Conservation (phyloP, 1,139 yeast genomes). For the Kodamaea derodonti region DNA sequence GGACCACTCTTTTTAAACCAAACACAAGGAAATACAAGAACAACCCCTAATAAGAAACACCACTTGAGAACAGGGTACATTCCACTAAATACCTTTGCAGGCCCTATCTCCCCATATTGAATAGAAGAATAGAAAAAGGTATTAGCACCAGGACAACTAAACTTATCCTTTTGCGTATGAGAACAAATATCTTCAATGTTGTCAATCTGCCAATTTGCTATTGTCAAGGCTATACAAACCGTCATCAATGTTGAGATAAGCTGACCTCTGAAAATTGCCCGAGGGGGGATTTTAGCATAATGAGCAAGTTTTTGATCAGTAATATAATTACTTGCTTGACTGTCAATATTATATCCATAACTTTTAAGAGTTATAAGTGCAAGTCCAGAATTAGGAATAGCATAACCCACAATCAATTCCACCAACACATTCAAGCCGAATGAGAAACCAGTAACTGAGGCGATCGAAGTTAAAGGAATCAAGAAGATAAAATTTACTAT, state of each 20-base stretch:
- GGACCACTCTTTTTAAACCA: slow-evolving; percentile 34
- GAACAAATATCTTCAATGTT: slow-evolving; percentile 48
- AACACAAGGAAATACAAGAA: slow-evolving; percentile 41
- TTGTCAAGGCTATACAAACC: slow-evolving; percentile 48
- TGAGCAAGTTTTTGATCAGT: slow-evolving; percentile 59
- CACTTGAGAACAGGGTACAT: slow-evolving; percentile 48
- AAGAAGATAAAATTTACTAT: slow-evolving; percentile 53
- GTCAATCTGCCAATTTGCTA: slow-evolving; percentile 51
- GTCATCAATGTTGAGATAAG: slow-evolving; percentile 41
- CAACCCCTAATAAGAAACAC: slow-evolving; percentile 53
- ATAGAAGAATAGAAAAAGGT: slow-evolving; percentile 53
- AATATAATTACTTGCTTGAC: slow-evolving; percentile 58
- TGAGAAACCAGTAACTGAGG: slow-evolving; percentile 49
- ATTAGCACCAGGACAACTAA: slow-evolving; percentile 48
- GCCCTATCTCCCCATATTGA: slow-evolving; percentile 67
- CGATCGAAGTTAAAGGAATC: slow-evolving; percentile 47
- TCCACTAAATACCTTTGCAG: slow-evolving; percentile 48
- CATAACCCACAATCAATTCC: slow-evolving; percentile 60
- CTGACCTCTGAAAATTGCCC: slow-evolving; percentile 60
- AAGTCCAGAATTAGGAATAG: slow-evolving; percentile 59
- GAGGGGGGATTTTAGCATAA: slow-evolving; percentile 58
- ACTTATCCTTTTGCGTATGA: slow-evolving; percentile 35
- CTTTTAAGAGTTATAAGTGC: slow-evolving; percentile 60
- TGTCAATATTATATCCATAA: slow-evolving; percentile 55
- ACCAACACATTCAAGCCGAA: slow-evolving; percentile 57